Evolutionary conservation across 495 filamentous ascomycete species (phyloP), one percentile per base, ranked within the genome.

Genomic region (Darksidea phi): DNA sequence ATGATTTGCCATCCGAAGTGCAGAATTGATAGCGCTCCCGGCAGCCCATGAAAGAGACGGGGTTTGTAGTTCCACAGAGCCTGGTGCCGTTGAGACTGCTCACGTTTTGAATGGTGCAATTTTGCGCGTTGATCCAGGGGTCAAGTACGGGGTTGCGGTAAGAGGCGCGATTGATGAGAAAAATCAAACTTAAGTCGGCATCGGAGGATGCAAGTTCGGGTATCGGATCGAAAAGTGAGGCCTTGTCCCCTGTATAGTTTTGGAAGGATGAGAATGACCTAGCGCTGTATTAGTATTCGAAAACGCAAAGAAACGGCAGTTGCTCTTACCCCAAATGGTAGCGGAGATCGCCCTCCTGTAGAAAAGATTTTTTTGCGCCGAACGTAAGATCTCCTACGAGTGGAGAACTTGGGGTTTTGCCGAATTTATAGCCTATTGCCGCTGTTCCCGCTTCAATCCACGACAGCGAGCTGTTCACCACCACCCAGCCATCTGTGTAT

Each of bases 21-120:
- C 63, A 67, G 20, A 67, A 46, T 46, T 67, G 56, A 46, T 62
- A 57, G 2, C 46, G 52, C 20, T 67, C 63, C 23, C 43, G 23
- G 48, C 63, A 67, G 25, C 51, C 59, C 4, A 61, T 24, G n/a
- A 57, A 59, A 45, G 51, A 49, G 25, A 50, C 1, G 0, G 49
- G 17, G 13, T 55, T 43, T 0, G 42, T 43, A 2, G 59, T 26
- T 6, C 15, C 13, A 28, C 28, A 62, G 28, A 37, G 2, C 1
- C 1, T 26, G 20, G 50, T 7, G 1, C 18, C 21, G 37, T 34
- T 25, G 8, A 20, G 13, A 13, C 11, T 17, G 8, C 10, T 7
- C n/a, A 8, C 25, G 18, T 25, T 13, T 17, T 7, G 55, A 13
- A 45, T 41, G 0, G 34, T 23, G 18, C 43, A 49, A 34, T 41